phyloP scores from a whole-genome alignment of 441 rosid species.

The Erodium chrysanthum region DNA sequence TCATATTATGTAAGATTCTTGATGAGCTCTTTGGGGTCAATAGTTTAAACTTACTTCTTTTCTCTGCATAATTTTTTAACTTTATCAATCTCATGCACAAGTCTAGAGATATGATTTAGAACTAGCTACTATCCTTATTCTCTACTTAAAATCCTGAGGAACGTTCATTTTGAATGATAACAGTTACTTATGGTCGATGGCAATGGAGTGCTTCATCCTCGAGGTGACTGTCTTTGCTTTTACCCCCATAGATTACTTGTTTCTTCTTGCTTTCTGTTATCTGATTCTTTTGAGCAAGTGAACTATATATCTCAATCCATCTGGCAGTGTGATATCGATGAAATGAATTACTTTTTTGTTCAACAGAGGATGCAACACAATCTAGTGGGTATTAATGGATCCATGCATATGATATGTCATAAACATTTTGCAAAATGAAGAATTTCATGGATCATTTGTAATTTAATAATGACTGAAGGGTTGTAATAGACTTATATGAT shows the following conservation, averaged over 20 bases:
- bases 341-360: neutral
- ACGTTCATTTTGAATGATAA: neutral
- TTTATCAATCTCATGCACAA: neutral
- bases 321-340: neutral
- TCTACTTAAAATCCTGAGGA: neutral
- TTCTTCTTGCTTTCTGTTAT: neutral
- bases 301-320: neutral
- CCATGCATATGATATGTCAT: neutral
- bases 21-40: neutral
- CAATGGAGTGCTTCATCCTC: slow-evolving; percentile 83
- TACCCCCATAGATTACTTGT: neutral
- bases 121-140: neutral
- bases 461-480: neutral
- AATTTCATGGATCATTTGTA: neutral
- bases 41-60: neutral
- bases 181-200: slow-evolving; percentile 85
- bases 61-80: neutral
- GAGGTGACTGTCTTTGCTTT: slow-evolving; percentile 36
- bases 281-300: neutral
- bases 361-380: slow-evolving; percentile 3
- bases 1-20: too few species aligned
- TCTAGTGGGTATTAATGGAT: neutral
- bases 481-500: neutral
- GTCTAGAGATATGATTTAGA: neutral
- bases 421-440: neutral